Percentiles rank a stretch among this genome's conserved stretches.
These are phyloP conservation scores for Dimocarpus longan DNA, from an alignment of 345 rosid genomes.

Conservation along the genomic window DNA sequence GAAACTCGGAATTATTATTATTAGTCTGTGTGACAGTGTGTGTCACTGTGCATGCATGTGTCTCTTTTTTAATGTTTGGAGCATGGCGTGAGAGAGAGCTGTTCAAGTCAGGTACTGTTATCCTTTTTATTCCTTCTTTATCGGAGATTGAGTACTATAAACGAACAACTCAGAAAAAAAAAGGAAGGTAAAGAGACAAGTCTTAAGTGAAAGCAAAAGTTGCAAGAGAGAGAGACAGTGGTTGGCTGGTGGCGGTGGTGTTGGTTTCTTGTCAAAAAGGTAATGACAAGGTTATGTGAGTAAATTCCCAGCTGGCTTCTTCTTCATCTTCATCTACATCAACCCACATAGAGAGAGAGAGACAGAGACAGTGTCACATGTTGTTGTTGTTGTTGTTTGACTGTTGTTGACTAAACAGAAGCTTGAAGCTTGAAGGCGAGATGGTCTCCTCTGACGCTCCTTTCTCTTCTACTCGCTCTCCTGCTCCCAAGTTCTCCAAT, in stretches of 20 bases:
- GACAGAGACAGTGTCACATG: neutral
- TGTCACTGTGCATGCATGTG: neutral
- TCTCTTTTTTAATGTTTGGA: neutral
- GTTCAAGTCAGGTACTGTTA: neutral
- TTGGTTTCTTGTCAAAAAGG: neutral
- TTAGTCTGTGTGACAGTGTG: neutral
- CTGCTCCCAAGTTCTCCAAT: conserved; percentile 38
- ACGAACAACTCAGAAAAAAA: neutral
- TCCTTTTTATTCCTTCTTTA: neutral
- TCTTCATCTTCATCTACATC: neutral
- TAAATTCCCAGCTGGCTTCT: neutral
- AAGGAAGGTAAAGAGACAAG: neutral
- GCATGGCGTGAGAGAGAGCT: neutral
- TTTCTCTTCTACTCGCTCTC: conserved; percentile 40
- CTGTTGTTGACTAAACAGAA: neutral
- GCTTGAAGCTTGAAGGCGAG: conserved; percentile 6
- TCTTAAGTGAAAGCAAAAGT: neutral
- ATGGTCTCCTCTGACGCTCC: conserved; percentile 34
- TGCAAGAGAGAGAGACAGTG: neutral
- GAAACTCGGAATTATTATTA: conserved; percentile 11
- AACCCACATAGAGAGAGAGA: neutral
- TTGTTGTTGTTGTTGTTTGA: conserved; percentile 11
- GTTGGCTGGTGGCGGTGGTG: neutral
- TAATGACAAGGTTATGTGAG: neutral
- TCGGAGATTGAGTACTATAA: neutral